These are phyloP conservation scores for Daedalea quercina DNA, from an alignment of 768 basidiomycete genomes.

Conservation along the genomic window DNA sequence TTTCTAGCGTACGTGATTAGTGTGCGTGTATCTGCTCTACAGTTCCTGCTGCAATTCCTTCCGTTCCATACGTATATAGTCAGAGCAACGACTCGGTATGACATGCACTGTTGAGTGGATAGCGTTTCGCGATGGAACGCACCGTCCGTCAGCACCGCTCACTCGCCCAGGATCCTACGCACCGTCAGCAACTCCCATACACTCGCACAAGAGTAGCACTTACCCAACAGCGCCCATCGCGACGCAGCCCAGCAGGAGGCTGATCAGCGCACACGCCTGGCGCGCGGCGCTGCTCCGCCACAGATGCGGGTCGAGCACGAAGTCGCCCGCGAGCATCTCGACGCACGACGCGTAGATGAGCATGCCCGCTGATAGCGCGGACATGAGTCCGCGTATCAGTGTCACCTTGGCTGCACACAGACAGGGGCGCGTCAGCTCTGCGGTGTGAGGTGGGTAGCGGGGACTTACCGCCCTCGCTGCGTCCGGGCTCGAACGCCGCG, in stretches of 20 bases:
- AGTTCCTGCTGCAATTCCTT: no score
- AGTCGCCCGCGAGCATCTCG: constrained; percentile 84
- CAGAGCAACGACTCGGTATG: no score
- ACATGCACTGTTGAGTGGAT: no score
- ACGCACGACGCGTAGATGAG: constrained; percentile 78
- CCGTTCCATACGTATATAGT: no score
- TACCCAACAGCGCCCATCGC: constrained; percentile 39
- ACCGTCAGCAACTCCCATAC: neutral
- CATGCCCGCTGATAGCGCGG: constrained; percentile 78
- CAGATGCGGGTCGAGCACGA: constrained; percentile 63
- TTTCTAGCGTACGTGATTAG: no score
- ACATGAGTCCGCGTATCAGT: constrained; percentile 67
- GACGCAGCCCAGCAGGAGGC: constrained; percentile 52
- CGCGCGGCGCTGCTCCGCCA: constrained; percentile 31
- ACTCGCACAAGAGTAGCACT: neutral
- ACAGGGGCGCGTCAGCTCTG: no score
- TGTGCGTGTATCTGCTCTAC: no score
- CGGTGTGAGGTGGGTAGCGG: no score
- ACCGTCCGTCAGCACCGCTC: no score
- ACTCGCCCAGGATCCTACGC: neutral
- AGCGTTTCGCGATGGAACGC: no score
- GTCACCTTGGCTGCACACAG: constrained; percentile 35
- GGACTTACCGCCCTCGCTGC: constrained; percentile 23
- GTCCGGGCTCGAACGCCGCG: constrained; percentile 32
- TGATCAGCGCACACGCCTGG: constrained; percentile 51